Evolutionary conservation across 768 basidiomycete genomes (phyloP), one percentile per base, ranked within the genome.

Genomic region (Mycena galopus): DNA sequence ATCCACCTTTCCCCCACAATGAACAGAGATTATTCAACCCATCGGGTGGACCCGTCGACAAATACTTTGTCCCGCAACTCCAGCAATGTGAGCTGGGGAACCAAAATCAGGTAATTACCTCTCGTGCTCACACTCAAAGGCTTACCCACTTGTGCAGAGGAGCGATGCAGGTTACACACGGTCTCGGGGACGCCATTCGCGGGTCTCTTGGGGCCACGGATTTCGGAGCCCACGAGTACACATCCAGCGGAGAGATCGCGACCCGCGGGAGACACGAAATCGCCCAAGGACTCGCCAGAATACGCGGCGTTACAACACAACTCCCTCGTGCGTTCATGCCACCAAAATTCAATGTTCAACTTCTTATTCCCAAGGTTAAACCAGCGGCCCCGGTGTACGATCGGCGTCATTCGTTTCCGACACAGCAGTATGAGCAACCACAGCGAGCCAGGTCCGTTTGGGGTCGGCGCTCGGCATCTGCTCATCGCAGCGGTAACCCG

Each of bases 221-320:
- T 57, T 16, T 66, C 21, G 47, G 62, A n/a, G 57, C 47, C 16
- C 32, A 65, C 58, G 65, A 30, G 0, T 72, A 69, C 55, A 62
- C 66, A 3, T 66, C 73, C 25, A 72, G 73, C 35, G 27, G 65
- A n/a, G 39, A 75, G 64, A 75, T 75, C 29, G 67, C 71, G 0
- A 62, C 72, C 7, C 74, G 74, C 21, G 74, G 74, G 32, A 33
- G 74, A 39, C 71, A 75, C 23, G 70, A 75, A 64, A 69, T 75
- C 19, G 74, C 74, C 1, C 47, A 65, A 17, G 74, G 74, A 14
- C n/a, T 75, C 19, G 74, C 74, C 1, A 53, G 74, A 19, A 72
- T 75, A 5, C 33, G 62, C 17, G 74, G 74, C 8, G 57, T 67
- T 21, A 29, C 73, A 17, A 55, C 73, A 0, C n/a, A 23, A 14